phyloP scores from a whole-genome alignment of 192 early-diverging fungal genomes.

The Umbelopsis vinacea region DNA sequence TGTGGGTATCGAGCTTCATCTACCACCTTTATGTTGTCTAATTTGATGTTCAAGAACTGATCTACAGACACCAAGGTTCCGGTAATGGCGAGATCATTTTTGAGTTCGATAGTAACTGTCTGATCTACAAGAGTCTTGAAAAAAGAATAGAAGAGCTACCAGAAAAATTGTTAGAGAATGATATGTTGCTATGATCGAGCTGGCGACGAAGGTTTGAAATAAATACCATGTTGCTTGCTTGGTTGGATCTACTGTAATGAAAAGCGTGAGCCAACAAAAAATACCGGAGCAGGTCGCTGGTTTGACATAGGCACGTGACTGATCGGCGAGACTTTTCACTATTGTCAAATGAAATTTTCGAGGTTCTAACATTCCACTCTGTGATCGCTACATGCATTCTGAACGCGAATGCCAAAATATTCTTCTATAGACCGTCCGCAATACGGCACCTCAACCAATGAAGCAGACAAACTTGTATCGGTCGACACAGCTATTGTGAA shows the following conservation, averaged over 20 bases:
- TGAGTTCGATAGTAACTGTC: constrained; percentile 95
- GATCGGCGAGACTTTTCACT: not conserved
- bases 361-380: not conserved
- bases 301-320: not conserved
- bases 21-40: constrained; percentile 88
- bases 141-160: constrained; percentile 99
- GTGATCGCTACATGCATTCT: constrained; percentile 14
- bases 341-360: not conserved
- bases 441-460: constrained; percentile 33
- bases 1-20: constrained; percentile 92
- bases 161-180: not conserved
- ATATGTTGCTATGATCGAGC: not conserved
- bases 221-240: constrained; percentile 3
- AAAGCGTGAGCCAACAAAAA: too few species aligned
- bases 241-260: too few species aligned
- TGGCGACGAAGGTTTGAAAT: not conserved
- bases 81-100: constrained; percentile 94
- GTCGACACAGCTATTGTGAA: not conserved
- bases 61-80: constrained; percentile 97
- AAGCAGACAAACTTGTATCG: not conserved
- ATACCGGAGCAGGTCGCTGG: too few species aligned
- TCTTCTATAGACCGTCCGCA: constrained; percentile 30
- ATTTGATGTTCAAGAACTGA: constrained; percentile 98
- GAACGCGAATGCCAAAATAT: constrained; percentile 35
- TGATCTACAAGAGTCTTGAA: constrained; percentile 99